Conservation (phyloP, 106 monocot species). For the Dactylorhiza incarnata region DNA sequence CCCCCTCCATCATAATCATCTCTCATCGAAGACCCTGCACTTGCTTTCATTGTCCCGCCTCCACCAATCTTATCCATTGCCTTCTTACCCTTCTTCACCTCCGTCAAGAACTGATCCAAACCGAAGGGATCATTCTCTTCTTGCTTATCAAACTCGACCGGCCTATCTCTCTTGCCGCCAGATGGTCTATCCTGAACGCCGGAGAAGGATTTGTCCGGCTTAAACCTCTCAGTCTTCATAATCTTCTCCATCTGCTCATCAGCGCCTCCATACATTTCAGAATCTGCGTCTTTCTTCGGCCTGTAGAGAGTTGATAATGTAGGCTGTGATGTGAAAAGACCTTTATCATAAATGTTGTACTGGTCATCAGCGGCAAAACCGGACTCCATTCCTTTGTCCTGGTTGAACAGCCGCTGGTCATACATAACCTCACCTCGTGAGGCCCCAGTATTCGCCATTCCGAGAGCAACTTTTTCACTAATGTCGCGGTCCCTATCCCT, state of each 20-base stretch:
- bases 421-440: slow-evolving; percentile 86
- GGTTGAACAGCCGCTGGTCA: slow-evolving; percentile 95
- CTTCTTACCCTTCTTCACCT: slow-evolving; percentile 97
- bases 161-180: slow-evolving; percentile 73
- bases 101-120: slow-evolving; percentile 93
- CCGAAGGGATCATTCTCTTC: slow-evolving; percentile 96
- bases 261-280: slow-evolving; percentile 83
- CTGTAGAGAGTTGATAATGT: slow-evolving; percentile 92
- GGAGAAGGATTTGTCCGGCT: slow-evolving; percentile 83
- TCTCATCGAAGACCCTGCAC: slow-evolving; percentile 84
- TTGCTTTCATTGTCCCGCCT: slow-evolving; percentile 94
- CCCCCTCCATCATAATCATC: slow-evolving; percentile 86
- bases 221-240: slow-evolving; percentile 85
- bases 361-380: slow-evolving; percentile 91
- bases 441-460: slow-evolving; percentile 79
- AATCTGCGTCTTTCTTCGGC: slow-evolving; percentile 79
- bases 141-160: slow-evolving; percentile 87
- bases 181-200: slow-evolving; percentile 68
- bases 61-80: slow-evolving; percentile 93
- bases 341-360: slow-evolving; percentile 92
- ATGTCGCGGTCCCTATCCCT: slow-evolving; percentile 87
- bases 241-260: slow-evolving; percentile 94
- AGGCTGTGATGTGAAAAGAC: slow-evolving; percentile 82
- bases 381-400: slow-evolving; percentile 97
- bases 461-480: slow-evolving; percentile 95